A percentile compares a stretch with the other conserved stretches of the same genome.
Evolutionary conservation across 1,139 yeast genomes (phyloP).

Genomic region (Blastobotrys apis): DNA sequence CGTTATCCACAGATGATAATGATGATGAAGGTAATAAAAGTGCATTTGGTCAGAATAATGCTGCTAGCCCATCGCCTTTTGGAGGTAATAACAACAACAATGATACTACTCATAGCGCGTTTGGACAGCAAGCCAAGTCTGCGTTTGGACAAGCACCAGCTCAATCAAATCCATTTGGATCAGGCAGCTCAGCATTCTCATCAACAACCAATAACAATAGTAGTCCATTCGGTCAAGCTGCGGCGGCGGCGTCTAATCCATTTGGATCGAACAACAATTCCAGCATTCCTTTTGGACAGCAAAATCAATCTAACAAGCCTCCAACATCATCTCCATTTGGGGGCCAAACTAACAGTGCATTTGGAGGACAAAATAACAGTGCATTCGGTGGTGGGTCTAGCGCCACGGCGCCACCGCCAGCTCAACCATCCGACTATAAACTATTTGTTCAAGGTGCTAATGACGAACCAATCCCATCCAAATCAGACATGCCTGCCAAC

Average conservation of each 20-base stretch:
- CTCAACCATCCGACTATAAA: neutral
- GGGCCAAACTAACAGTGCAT: neutral
- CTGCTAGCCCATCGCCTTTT: no score
- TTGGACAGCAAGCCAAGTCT: constrained; percentile 11
- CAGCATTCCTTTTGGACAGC: constrained; percentile 7
- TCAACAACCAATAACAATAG: neutral
- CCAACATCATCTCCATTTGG: constrained; percentile 8
- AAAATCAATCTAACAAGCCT: neutral
- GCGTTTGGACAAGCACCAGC: constrained; percentile 14
- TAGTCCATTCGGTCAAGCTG: neutral
- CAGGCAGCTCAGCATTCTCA: no score
- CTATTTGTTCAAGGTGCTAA: constrained; percentile 36
- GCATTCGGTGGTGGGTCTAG: neutral
- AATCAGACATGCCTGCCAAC: constrained; percentile 41
- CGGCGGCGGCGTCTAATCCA: no score
- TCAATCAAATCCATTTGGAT: neutral
- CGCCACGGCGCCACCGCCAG: neutral
- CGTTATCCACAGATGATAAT: neutral
- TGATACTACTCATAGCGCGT: constrained; percentile 19
- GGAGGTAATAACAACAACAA: no score
- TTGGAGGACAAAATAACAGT: neutral
- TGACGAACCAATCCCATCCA: constrained; percentile 34
- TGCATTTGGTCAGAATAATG: constrained; percentile 29
- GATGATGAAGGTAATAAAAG: constrained; percentile 7
- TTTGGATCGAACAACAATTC: constrained; percentile 14